phyloP scores from a whole-genome alignment of 2,329 filamentous ascomycete genomes.

The Calonectria hongkongensis region DNA sequence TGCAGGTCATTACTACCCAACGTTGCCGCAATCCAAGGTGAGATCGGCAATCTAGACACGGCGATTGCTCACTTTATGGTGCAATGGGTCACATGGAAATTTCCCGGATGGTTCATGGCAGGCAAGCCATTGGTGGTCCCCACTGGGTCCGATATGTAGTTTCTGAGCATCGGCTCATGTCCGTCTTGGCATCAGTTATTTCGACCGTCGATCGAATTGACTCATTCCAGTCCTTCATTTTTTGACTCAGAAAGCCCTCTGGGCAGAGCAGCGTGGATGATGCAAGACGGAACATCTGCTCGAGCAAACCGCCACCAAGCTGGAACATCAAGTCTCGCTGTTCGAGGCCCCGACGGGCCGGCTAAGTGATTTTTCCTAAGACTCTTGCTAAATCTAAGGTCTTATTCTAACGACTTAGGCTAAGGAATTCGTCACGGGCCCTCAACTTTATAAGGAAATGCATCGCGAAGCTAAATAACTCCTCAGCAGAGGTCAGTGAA shows the following conservation, averaged over 20 bases:
- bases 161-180: conserved; percentile 42
- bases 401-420: not conserved
- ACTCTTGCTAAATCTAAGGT: not conserved
- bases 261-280: not conserved
- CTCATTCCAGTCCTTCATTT: not conserved
- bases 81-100: not conserved
- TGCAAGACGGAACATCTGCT: not conserved
- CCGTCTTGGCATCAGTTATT: conserved; percentile 45
- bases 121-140: not conserved
- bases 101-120: not conserved
- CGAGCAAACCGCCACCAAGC: not conserved
- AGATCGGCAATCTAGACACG: conserved; percentile 18
- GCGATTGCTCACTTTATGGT: conserved; percentile 33
- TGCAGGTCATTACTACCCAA: conserved; percentile 29
- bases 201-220: conserved; percentile 27
- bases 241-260: not conserved
- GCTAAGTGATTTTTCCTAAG: not conserved
- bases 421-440: not conserved
- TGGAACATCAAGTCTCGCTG: not conserved
- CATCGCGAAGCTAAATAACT: not conserved
- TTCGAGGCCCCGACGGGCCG: not conserved
- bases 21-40: not conserved
- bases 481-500: not conserved
- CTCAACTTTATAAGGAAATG: conserved; percentile 2
- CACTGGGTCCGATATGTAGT: conserved; percentile 23